Conservation (phyloP, 495 filamentous ascomycete species). For the Cryomyces minteri region DNA sequence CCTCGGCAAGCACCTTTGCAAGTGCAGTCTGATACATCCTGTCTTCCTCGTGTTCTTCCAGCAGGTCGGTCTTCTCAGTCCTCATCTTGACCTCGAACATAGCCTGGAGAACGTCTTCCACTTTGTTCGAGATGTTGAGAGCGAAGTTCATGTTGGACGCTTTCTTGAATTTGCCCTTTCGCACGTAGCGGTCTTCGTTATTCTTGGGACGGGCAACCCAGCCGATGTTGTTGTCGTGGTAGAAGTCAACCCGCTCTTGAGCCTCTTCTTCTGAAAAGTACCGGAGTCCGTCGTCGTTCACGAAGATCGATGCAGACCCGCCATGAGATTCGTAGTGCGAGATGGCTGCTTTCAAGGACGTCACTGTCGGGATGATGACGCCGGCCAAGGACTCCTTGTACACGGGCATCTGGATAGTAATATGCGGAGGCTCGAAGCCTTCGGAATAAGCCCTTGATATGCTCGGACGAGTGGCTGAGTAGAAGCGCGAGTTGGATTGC, state of each 20-base stretch:
- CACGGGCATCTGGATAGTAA: conserved; percentile 60
- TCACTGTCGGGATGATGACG: conserved; percentile 44
- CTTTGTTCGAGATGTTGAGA: conserved; percentile 34
- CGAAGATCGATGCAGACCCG: conserved; percentile 28
- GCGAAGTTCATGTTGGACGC: conserved; percentile 60
- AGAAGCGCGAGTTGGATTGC: conserved; percentile 37
- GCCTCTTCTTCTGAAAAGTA: conserved; percentile 31
- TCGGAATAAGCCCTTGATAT: conserved; percentile 24
- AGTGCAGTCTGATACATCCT: conserved; percentile 11
- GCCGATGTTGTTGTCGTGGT: conserved; percentile 22
- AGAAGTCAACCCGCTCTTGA: conserved; percentile 37
- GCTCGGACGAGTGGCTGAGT: conserved; percentile 32
- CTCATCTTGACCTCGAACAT: conserved; percentile 11
- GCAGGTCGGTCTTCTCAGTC: conserved; percentile 5
- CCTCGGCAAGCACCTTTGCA: conserved; percentile 9
- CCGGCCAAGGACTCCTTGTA: conserved; percentile 51
- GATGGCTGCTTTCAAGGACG: conserved; percentile 43
- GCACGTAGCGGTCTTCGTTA: conserved; percentile 29
- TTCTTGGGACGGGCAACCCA: conserved; percentile 30
- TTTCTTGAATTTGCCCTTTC: conserved; percentile 54
- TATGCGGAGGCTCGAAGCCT: conserved; percentile 33
- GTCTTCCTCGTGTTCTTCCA: conserved; percentile 9
- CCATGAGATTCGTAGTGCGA: conserved; percentile 44
- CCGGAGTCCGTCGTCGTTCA: conserved; percentile 32
- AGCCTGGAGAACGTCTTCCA: conserved; percentile 35